Evolutionary conservation across 352 stramenopile species (phyloP).

Genomic region (Pythium scleroteichum): DNA sequence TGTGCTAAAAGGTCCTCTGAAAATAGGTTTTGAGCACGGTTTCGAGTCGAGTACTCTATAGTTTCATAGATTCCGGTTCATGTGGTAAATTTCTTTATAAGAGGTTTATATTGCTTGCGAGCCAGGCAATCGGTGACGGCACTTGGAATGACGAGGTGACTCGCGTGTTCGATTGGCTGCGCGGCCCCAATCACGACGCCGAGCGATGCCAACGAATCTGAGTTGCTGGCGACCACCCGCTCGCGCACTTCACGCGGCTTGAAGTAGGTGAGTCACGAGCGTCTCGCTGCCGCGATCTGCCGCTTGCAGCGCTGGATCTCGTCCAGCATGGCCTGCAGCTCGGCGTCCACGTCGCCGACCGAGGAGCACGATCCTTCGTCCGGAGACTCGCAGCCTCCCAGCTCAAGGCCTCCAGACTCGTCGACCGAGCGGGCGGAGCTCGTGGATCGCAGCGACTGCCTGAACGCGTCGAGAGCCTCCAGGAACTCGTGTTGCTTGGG

Average conservation of each 20-base stretch:
- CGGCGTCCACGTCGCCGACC: conserved; percentile 24
- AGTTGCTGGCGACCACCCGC: conserved; percentile 9
- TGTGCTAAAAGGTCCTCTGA: conserved; percentile 11
- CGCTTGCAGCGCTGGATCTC: conserved; percentile 34
- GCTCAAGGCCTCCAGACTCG: background rate
- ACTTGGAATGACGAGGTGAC: background rate
- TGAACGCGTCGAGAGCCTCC: conserved; percentile 46
- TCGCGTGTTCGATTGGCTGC: conserved; percentile 25
- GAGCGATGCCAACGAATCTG: conserved; percentile 29
- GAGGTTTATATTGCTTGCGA: too few relatives aligned
- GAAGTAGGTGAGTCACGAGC: too few relatives aligned
- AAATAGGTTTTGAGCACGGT: conserved; percentile 5
- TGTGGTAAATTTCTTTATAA: conserved; percentile 3
- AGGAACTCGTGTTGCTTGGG: conserved; percentile 46
- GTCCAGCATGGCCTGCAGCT: conserved; percentile 31
- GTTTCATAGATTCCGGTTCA: too few relatives aligned
- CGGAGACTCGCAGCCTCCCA: background rate
- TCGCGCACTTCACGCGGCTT: too few relatives aligned
- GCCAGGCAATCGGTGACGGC: conserved; percentile 6
- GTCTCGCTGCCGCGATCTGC: conserved; percentile 21
- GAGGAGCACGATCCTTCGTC: background rate
- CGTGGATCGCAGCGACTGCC: conserved; percentile 32
- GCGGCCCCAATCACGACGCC: conserved; percentile 17
- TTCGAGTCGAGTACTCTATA: too few relatives aligned
- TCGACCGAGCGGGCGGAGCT: conserved; percentile 1